phyloP scores from a whole-genome alignment of 1,284 basidiomycete species.

The Cerioporus squamosus region DNA sequence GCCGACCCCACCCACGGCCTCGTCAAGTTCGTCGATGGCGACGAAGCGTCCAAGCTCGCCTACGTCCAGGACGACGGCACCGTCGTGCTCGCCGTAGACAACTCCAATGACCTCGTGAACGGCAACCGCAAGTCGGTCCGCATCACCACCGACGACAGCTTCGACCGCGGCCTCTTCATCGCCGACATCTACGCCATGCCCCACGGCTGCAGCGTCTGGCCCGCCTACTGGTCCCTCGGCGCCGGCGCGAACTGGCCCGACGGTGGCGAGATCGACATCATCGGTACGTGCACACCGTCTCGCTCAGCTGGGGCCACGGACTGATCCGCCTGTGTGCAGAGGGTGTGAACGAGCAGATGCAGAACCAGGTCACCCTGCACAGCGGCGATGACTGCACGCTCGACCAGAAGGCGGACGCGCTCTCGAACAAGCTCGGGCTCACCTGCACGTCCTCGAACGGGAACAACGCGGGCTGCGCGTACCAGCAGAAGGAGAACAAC shows the following conservation, averaged over 20 bases:
- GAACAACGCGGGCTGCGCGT: conserved; percentile 72
- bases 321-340: conserved; percentile 37
- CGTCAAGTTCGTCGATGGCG: conserved; percentile 27
- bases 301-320: not conserved
- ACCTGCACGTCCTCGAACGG: conserved; percentile 51
- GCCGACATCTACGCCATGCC: conserved; percentile 81
- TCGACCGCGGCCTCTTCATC: conserved; percentile 75
- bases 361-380: conserved; percentile 78
- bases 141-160: conserved; percentile 69
- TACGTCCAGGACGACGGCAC: conserved; percentile 58
- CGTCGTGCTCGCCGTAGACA: conserved; percentile 67
- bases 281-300: conserved; percentile 26
- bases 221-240: conserved; percentile 71
- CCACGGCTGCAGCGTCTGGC: conserved; percentile 82
- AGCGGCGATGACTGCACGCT: conserved; percentile 58
- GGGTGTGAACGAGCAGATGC: conserved; percentile 60
- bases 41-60: conserved; percentile 56
- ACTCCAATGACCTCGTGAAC: conserved; percentile 48
- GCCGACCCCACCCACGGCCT: conserved; percentile 60
- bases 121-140: conserved; percentile 75
- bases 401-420: conserved; percentile 36
- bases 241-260: conserved; percentile 65
- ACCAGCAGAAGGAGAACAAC: conserved; percentile 51
- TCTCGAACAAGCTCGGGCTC: conserved; percentile 40
- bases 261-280: conserved; percentile 49